Base-by-base conservation (phyloP, 805 yeast genomes). In the Cyberlindnera subsufficiens region DNA sequence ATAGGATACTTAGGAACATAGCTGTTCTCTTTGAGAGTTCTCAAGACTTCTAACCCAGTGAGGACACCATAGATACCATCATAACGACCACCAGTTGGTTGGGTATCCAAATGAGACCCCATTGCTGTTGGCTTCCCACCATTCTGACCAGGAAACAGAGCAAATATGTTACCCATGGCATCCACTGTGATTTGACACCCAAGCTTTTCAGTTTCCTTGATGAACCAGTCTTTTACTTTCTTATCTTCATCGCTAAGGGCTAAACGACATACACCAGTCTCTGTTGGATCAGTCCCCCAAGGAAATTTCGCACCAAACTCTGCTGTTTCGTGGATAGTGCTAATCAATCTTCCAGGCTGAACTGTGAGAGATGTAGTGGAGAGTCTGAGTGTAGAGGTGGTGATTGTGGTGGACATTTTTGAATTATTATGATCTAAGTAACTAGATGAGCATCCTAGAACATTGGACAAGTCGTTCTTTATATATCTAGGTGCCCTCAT, bases 61-160 rank as follows among this genome's bases (percentile, higher is more conserved):
- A 81, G 63, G 5, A 82, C 88, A 16, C 90, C 90, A 31, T 71
- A 68, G 32, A 82, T 77, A 37, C 89, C 90, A 54, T 82, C 90
- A 53, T 82, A 82, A 46, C 86, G 68, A 10, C 90, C 89, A 32
- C 89, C 90, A 7, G 82, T 78, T 27, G 89, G 89, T 61, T 82
- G 89, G 1, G 90, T 82, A 53, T 82, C 90, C 44, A 82, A 63
- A 60, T 82, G 89, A 0, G 87, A 80, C 0, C 89, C 89, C 46
- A 82, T 78, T 14, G 77, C 86, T 1, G 80, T 80, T 14, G 88
- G 83, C 4, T 69, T 58, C 22, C 61, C 63, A 30, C 64, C 67
- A 32, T 61, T 59, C 42, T 71, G 69, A 5, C 87, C 87, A 0
- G 85, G 82, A 44, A 69, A 78, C 10, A 76, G 66, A 8, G 83